phyloP scores from a whole-genome alignment of 2,329 filamentous ascomycete species.

The Alternaria hordeiaustralica region DNA sequence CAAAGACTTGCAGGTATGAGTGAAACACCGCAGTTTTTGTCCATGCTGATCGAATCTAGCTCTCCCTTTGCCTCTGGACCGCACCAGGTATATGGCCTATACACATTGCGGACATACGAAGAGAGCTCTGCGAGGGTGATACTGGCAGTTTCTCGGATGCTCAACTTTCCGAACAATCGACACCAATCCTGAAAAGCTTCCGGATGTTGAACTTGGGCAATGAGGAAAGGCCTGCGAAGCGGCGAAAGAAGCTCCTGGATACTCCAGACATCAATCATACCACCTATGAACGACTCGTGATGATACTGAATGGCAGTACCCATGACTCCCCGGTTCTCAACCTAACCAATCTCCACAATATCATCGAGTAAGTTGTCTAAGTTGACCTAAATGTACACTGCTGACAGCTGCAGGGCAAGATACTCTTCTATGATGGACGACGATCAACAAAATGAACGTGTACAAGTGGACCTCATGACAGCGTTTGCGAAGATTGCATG shows the following conservation, averaged over 20 bases:
- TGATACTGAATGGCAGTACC: constrained; percentile 30
- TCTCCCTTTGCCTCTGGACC: constrained; percentile 45
- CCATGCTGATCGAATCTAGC: constrained; percentile 25
- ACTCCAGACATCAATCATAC: constrained; percentile 13
- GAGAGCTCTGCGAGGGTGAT: constrained; percentile 28
- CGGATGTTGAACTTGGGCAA: constrained; percentile 21
- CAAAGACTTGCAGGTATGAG: constrained; percentile 43
- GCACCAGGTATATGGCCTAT: constrained; percentile 33
- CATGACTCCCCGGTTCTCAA: constrained; percentile 28
- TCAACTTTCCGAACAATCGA: constrained; percentile 30
- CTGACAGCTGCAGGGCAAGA: constrained; percentile 30
- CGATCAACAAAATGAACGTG: constrained; percentile 19
- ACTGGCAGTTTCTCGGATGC: constrained; percentile 28
- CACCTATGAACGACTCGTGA: constrained; percentile 30
- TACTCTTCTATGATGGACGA: constrained; percentile 29
- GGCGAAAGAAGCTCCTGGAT: constrained; percentile 30
- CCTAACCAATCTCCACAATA: constrained; percentile 31
- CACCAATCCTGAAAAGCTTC: constrained; percentile 22
- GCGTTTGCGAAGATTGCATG: constrained; percentile 44
- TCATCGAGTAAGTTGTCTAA: constrained; percentile 31
- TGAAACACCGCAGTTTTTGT: not conserved
- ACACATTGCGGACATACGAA: constrained; percentile 28
- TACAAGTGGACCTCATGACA: constrained; percentile 33
- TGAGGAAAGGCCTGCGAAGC: constrained; percentile 37
- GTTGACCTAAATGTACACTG: too few relatives aligned